Base-by-base conservation (phyloP, 1,139 yeast genomes). In the Waltiozyma sp. region DNA sequence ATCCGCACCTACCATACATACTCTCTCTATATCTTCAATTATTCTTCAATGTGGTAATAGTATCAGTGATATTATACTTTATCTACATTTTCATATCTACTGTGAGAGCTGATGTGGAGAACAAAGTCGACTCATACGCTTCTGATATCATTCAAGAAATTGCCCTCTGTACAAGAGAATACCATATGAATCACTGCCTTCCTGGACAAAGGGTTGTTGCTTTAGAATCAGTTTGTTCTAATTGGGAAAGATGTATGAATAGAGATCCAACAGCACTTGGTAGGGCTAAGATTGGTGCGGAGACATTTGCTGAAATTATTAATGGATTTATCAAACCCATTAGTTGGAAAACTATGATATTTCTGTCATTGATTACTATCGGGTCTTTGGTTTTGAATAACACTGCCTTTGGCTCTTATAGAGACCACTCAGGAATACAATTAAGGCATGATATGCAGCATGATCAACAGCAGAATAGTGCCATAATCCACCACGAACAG, bases 191-290 rank as follows among this genome's bases (percentile, higher is more conserved):
- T 61, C 75, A 80, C 53, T 91, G 98, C 47, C 65, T 73, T 10
- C 75, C 74, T 1, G 67, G 64, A 11, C 58, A 57, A 31, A 60
- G 81, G 24, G 80, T 75, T 0, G 96, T 95, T 1, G 91, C 88
- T 0, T 61, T 88, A 26, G 88, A 83, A 51, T 62, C 65, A n/a
- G 70, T 76, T 18, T 91, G 98, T 60, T 67, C 72, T 28, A 66
- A 68, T 37, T 86, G 95, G 94, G 81, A 77, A 48, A 73, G 71
- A 48, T 91, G 98, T 61, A 88, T 85, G 95, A 77, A 80, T 53
- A 70, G 87, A 47, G 94, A 89, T 53, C 95, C 96, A 14, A 74
- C 76, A 37, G 67, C 75, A 8, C 75, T 88, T n/a, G 93, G 91
- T 5, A 72, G 77, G 40, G 85, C 93, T 3, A 72, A 75, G 51